These are phyloP conservation scores for Symbiodinium natans DNA, from an alignment of 73 alveolate species.

Conservation along the genomic window DNA sequence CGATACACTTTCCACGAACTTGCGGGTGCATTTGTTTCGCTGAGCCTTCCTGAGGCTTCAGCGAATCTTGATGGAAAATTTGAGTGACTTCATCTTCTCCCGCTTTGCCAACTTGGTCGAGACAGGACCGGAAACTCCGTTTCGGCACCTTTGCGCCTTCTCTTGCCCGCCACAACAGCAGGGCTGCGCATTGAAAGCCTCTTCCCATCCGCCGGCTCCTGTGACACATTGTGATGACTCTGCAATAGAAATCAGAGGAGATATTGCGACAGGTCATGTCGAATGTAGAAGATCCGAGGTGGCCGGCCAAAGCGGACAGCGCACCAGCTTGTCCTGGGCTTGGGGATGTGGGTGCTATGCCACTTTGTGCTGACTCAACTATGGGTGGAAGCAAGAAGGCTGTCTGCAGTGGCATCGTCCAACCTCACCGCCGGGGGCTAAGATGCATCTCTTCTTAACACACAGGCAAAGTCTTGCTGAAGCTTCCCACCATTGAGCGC, in stretches of 20 bases:
- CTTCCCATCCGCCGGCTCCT: background rate
- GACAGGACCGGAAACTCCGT: background rate
- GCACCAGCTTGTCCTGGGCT: background rate
- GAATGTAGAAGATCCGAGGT: no score
- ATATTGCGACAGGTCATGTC: no score
- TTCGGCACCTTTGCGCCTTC: no score
- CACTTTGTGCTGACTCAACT: no score
- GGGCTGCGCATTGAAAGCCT: conserved; percentile 2
- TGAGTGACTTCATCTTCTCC: background rate
- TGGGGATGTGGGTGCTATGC: no score
- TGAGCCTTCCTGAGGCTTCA: background rate
- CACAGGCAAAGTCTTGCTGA: background rate
- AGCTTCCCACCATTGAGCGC: no score
- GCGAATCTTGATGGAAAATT: background rate
- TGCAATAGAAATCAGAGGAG: no score
- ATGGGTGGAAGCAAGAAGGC: background rate
- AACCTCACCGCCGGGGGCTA: background rate
- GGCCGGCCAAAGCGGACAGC: background rate
- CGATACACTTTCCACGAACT: no score
- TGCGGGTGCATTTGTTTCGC: background rate
- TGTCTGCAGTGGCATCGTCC: conserved; percentile 1
- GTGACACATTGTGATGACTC: no score
- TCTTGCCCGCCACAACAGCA: no score
- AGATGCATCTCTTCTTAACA: background rate
- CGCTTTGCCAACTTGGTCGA: conserved; percentile 6